These are phyloP conservation scores for Aureobasidium sp. DNA, from an alignment of 2,329 filamentous ascomycete species.

Conservation along the genomic window DNA sequence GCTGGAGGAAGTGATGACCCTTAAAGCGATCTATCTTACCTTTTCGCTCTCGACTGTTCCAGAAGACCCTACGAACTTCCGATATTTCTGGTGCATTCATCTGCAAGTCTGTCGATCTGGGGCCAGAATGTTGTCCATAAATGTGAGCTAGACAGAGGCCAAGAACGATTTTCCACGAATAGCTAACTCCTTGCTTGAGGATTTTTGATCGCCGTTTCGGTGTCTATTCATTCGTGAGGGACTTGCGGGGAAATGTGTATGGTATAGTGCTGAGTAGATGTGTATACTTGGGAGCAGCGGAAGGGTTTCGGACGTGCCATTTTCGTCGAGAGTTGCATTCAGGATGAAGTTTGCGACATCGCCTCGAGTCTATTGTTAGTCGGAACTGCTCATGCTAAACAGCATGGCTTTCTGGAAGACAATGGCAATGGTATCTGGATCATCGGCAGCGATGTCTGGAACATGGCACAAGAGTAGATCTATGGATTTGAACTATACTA, in stretches of 20 bases:
- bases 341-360: too few species aligned
- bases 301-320: too few species aligned
- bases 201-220: slow-evolving; percentile 1
- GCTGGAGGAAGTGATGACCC: too few species aligned
- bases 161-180: slow-evolving; percentile 8
- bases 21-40: neutral
- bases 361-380: too few species aligned
- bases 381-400: too few species aligned
- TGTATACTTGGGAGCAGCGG: too few species aligned
- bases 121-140: neutral
- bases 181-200: neutral
- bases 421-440: too few species aligned
- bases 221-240: neutral
- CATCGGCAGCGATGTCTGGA: too few species aligned
- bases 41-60: neutral
- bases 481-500: too few species aligned
- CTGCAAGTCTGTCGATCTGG: neutral
- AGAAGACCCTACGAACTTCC: neutral
- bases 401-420: too few species aligned
- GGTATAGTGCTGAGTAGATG: neutral
- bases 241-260: neutral
- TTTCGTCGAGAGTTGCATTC: too few species aligned
- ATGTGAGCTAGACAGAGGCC: neutral
- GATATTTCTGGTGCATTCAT: neutral
- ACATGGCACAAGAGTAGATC: too few species aligned